phyloP scores from a whole-genome alignment of 2,329 filamentous ascomycete species.

The Stemphylium beticola region DNA sequence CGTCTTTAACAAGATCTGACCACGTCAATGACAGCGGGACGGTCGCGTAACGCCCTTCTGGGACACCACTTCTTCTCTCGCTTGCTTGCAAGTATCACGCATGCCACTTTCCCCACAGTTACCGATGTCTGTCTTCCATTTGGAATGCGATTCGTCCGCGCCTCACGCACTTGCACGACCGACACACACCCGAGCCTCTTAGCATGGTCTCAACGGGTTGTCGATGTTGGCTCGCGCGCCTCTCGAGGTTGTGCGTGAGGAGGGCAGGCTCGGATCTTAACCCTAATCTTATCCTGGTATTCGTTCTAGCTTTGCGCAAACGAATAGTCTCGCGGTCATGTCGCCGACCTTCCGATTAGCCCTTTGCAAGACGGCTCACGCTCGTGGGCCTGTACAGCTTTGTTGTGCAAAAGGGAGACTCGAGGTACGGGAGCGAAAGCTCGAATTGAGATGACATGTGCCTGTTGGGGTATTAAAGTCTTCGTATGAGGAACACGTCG shows the following conservation, averaged over 20 bases:
- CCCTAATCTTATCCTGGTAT: conserved; percentile 85
- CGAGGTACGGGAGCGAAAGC: conserved; percentile 54
- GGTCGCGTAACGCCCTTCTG: conserved; percentile 28
- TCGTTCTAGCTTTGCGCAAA: conserved; percentile 53
- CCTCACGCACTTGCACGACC: conserved; percentile 45
- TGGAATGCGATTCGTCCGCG: conserved; percentile 60
- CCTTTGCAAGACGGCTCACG: conserved; percentile 28
- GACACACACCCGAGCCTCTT: conserved; percentile 67
- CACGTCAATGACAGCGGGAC: conserved; percentile 36
- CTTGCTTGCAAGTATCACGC: conserved; percentile 54
- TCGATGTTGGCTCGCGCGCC: conserved; percentile 44
- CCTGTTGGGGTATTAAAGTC: conserved; percentile 72
- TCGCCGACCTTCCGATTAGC: conserved; percentile 73
- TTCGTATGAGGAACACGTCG: conserved; percentile 79
- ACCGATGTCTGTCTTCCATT: conserved; percentile 73
- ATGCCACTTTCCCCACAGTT: conserved; percentile 81
- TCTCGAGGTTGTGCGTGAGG: conserved; percentile 52
- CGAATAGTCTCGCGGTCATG: conserved; percentile 55
- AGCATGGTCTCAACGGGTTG: conserved; percentile 61
- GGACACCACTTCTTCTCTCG: conserved; percentile 40
- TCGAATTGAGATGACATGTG: conserved; percentile 72
- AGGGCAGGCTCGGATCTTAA: conserved; percentile 89
- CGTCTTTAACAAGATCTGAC: conserved; percentile 29
- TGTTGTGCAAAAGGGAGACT: conserved; percentile 48
- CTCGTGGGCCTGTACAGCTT: conserved; percentile 23